Percentiles rank a stretch among this genome's conserved stretches.
Conservation (phyloP, 805 yeast genomes). For the Candida dendrica region DNA sequence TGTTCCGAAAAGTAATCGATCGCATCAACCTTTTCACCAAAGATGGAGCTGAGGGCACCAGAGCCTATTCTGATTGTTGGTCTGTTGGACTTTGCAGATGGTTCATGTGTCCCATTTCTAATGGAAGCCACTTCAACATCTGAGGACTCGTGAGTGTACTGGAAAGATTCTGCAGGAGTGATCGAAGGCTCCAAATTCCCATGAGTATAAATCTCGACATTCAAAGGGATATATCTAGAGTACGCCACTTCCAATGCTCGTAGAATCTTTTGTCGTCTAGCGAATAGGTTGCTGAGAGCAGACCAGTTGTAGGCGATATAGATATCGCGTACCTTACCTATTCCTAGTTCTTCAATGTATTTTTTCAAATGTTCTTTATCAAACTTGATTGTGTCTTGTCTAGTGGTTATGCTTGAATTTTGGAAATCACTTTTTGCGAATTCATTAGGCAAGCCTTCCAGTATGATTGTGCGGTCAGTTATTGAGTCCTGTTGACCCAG, state of each 20-base stretch:
- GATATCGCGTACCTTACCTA: constrained; percentile 73
- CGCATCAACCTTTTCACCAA: constrained; percentile 73
- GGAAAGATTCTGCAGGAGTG: constrained; percentile 6
- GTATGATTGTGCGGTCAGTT: constrained; percentile 83
- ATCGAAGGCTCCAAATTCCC: constrained; percentile 22
- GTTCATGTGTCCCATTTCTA: neutral
- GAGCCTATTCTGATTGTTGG: constrained; percentile 47
- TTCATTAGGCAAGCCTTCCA: constrained; percentile 83
- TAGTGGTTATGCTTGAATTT: neutral
- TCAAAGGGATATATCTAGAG: constrained; percentile 13
- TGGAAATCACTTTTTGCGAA: constrained; percentile 29
- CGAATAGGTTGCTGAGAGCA: constrained; percentile 54
- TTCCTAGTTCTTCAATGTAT: constrained; percentile 70
- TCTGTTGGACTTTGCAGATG: constrained; percentile 3
- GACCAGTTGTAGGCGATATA: constrained; percentile 85
- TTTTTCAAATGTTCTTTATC: constrained; percentile 60
- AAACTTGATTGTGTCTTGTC: constrained; percentile 5
- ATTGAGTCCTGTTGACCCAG: constrained; percentile 83
- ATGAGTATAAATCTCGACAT: constrained; percentile 16
- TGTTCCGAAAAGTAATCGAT: constrained; percentile 66
- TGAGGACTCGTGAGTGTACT: constrained; percentile 2
- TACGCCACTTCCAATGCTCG: constrained; percentile 52
- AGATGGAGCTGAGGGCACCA: constrained; percentile 49
- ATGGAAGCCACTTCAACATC: neutral
- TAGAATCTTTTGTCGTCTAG: constrained; percentile 46